Base-by-base conservation (phyloP, 768 basidiomycete species). In the Polyporus arcularius region DNA sequence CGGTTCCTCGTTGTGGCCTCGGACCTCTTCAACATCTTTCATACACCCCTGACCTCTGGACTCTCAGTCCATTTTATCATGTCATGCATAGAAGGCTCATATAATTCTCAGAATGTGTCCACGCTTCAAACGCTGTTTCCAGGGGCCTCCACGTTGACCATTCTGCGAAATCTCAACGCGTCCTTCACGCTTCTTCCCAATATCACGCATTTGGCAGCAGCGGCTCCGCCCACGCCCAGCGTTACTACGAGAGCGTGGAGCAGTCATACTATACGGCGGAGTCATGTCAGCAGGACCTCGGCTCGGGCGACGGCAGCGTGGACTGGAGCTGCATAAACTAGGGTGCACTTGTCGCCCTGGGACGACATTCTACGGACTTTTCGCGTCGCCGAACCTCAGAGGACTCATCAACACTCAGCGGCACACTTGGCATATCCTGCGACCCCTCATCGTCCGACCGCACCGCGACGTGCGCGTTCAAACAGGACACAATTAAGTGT, bases 261-360 rank as follows among this genome's bases (percentile, higher is more conserved):
- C 94, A 97, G 68, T 98, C 97, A 75, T 90, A 83, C 72, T 98
- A 96, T 71, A 61, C 75, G 9, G 92, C 93, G 0, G 77, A 84
- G 62, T 76, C 80, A 6, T 97, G 96, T 75, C 74, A 71, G 0
- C 94, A 96, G 73, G 75, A 77, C 16, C 72, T 83, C 21, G 72
- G 74, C 10, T 59, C 74, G 4, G 70, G 64, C 16, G 72, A 74
- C 52, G 78, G 76, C 1, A 76, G 78, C 45, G 76, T 81, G 4
- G 76, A 81, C 53, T 97, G 89, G 88, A 76, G 75, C 16, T 98
- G 96, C 78, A 84, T 46, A 82, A 86, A 66, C 80, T 98, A n/a
- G 66, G 80, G 58, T 98, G 96, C 70, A 83, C 78, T 4, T 98
- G 96, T 73, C 78, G 86, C 40, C 57, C 80, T 0, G 81, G 82